Conservation (phyloP, 1,139 yeast species). For the Kluyveromyces marxianus region DNA sequence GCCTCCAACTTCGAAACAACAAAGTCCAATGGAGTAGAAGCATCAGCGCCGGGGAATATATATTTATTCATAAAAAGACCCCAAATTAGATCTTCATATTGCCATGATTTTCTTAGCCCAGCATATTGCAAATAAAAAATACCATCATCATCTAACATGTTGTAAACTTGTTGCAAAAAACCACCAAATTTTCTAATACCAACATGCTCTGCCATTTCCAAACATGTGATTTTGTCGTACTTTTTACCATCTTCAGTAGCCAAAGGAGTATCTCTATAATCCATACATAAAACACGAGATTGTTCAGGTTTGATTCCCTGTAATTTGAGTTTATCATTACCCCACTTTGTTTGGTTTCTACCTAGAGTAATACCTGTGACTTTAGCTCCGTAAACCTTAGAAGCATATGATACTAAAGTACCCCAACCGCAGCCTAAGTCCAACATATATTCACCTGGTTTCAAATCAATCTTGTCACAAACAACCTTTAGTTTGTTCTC, state of each 20-base stretch:
- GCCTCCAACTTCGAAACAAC: conserved; percentile 72
- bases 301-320: conserved; percentile 66
- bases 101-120: conserved; percentile 89
- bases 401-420: conserved; percentile 78
- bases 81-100: conserved; percentile 90
- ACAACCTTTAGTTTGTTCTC: conserved; percentile 85
- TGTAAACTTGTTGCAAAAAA: conserved; percentile 72
- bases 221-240: conserved; percentile 81
- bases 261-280: conserved; percentile 85
- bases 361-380: conserved; percentile 91
- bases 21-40: conserved; percentile 86
- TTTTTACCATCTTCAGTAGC: conserved; percentile 46
- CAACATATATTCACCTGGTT: conserved; percentile 64
- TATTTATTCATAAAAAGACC: conserved; percentile 95
- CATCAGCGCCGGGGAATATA: conserved; percentile 97
- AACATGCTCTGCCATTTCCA: conserved; percentile 96
- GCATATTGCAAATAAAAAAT: conserved; percentile 82
- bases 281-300: conserved; percentile 72
- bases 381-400: conserved; percentile 73
- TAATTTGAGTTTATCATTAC: conserved; percentile 58
- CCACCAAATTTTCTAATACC: conserved; percentile 79
- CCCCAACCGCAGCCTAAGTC: conserved; percentile 98
- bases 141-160: conserved; percentile 88
- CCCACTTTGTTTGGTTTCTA: conserved; percentile 87
- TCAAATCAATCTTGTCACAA: conserved; percentile 75